Evolutionary conservation across 371 early-diverging fungal genomes (phyloP), one percentile per base, ranked within the genome.

Genomic region (Rhizopus microsporus): DNA sequence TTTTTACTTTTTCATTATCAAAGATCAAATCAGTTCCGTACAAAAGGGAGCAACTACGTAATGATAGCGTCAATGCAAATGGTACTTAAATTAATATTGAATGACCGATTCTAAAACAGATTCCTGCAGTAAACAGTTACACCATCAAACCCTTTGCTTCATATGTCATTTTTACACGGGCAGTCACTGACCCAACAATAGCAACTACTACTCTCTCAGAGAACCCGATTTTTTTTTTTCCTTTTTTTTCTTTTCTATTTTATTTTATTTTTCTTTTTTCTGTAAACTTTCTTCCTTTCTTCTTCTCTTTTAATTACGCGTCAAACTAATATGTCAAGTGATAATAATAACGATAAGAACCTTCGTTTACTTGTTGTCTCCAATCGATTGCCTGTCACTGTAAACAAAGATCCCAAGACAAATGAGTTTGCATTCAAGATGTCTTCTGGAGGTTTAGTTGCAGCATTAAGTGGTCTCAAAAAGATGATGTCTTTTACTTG

Each of bases 361-460:
- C 71, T 78, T 49, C 88, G 94, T 23, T 83, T 99, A 23, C 81
- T 99, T 32, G 96, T 99, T n/a, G 95, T 99, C 2, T 97, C 98
- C n/a, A 99, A 99, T 81, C 86, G 99, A 38, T 83, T 99, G 32
- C 99, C 99, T 42, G 89, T 99, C 59, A 97, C 99, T 9, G 90
- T 99, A 50, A 89, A 84, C 45, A 87, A 91, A 66, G 84, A 88
- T 56, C 78, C 82, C 7, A 65, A 60, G 10, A 65, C 72, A 61
- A 82, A 64, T 52, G 78, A 74, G 47, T 87, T 82, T 47, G 67
- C 71, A 51, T 95, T 93, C 79, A 88, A 82, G 61, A 94, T 96
- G 88, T 92, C 93, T 52, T 92, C 95, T 0, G 99, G 99, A 47
- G 99, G 99, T 6, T 83, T 99, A 16, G 99, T 99, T 34, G 94